These are phyloP conservation scores for Pholiota adiposa DNA, from an alignment of 1,284 basidiomycete species.

Conservation along the genomic window DNA sequence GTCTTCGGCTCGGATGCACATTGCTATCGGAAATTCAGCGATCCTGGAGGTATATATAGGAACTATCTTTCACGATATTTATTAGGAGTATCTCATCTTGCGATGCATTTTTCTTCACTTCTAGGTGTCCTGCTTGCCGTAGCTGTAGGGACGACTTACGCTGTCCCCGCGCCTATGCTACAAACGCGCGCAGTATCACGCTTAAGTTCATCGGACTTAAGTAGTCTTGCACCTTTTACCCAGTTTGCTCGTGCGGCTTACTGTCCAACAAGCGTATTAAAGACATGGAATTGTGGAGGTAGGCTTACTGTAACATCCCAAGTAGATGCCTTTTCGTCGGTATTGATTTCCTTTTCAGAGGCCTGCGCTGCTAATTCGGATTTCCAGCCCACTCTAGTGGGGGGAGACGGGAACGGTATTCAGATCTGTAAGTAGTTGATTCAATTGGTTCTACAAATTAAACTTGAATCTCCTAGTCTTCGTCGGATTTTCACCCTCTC, in stretches of 20 bases:
- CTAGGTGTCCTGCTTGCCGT: not conserved
- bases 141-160: not conserved
- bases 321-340: not conserved
- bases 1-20: too few species aligned
- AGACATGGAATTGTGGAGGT: slow-evolving; percentile 48
- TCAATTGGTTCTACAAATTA: slow-evolving; percentile 29
- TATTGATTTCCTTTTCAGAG: slow-evolving; percentile 23
- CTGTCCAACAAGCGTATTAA: slow-evolving; percentile 32
- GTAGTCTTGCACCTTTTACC: slow-evolving; percentile 40
- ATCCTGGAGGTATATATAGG: not conserved
- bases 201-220: slow-evolving; percentile 34
- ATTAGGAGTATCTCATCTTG: not conserved
- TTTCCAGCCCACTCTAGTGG: slow-evolving; percentile 47
- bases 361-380: slow-evolving; percentile 49
- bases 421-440: slow-evolving; percentile 47
- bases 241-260: slow-evolving; percentile 50
- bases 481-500: slow-evolving; percentile 49
- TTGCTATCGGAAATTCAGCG: too few species aligned
- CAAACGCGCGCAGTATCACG: slow-evolving; percentile 27
- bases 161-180: slow-evolving; percentile 19
- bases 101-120: not conserved
- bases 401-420: slow-evolving; percentile 49
- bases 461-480: slow-evolving; percentile 37
- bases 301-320: slow-evolving; percentile 6
- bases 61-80: not conserved